These are phyloP conservation scores for Colletotrichum endophyticum DNA, from an alignment of 2,329 filamentous ascomycete species.

Conservation along the genomic window DNA sequence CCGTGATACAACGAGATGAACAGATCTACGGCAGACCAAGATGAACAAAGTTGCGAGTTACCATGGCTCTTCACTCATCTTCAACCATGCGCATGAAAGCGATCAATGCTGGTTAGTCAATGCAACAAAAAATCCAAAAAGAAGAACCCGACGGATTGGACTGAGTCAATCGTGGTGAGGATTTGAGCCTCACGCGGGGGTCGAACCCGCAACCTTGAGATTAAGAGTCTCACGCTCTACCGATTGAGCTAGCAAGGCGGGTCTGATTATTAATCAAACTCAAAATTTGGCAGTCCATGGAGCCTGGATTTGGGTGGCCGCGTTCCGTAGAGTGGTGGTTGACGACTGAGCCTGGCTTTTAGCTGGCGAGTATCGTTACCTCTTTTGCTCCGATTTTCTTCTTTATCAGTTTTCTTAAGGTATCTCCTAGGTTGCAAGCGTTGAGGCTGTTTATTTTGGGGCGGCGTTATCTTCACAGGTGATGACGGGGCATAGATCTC, in stretches of 20 bases:
- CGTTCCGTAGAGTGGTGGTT: background rate
- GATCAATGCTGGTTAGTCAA: background rate
- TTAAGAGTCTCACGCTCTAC: conserved; percentile 77
- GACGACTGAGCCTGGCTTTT: background rate
- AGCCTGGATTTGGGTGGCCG: too few relatives aligned
- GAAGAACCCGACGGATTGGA: background rate
- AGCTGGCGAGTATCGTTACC: background rate
- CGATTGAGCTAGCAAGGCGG: conserved; percentile 65
- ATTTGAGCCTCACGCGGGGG: conserved; percentile 29
- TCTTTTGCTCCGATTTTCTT: background rate
- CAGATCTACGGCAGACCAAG: background rate
- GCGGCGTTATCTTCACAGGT: background rate
- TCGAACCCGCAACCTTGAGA: conserved; percentile 26
- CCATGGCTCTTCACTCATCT: background rate
- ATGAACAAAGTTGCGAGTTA: background rate
- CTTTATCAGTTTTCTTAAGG: background rate
- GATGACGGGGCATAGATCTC: background rate
- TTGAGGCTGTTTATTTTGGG: background rate
- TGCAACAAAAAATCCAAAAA: background rate
- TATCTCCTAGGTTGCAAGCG: background rate
- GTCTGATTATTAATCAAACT: background rate
- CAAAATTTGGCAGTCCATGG: background rate
- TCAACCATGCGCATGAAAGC: background rate
- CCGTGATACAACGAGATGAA: background rate
- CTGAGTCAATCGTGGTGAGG: background rate